Percentiles rank a stretch among this genome's conserved stretches.
Evolutionary conservation across 768 basidiomycete genomes (phyloP).

Genomic region (Serendipita sp.): DNA sequence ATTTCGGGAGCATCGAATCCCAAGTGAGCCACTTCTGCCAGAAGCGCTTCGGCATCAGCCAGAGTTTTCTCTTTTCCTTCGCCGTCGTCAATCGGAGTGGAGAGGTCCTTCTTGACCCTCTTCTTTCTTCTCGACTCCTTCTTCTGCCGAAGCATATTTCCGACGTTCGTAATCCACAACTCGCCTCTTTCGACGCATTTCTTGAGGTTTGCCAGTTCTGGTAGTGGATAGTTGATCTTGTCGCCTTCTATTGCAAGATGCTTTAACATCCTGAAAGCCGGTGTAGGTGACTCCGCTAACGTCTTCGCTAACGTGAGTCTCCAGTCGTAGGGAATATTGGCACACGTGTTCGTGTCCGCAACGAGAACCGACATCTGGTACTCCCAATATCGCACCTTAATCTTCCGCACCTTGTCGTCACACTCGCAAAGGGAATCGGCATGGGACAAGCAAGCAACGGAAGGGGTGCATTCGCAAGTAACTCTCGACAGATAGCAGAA

Average conservation of each 20-base stretch:
- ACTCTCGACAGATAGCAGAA: slow-evolving; percentile 94
- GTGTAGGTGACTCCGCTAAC: slow-evolving; percentile 51
- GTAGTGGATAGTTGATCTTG: slow-evolving; percentile 57
- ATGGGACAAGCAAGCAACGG: slow-evolving; percentile 76
- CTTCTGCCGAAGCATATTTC: neutral
- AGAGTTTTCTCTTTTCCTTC: slow-evolving; percentile 18
- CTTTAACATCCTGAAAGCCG: slow-evolving; percentile 59
- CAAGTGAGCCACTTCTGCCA: slow-evolving; percentile 56
- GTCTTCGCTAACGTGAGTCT: slow-evolving; percentile 47
- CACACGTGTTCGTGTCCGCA: slow-evolving; percentile 49
- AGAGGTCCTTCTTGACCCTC: slow-evolving; percentile 4
- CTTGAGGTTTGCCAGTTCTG: slow-evolving; percentile 53
- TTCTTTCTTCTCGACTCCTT: slow-evolving; percentile 14
- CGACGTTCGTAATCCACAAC: slow-evolving; percentile 78
- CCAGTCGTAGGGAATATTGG: slow-evolving; percentile 62
- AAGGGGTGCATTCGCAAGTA: slow-evolving; percentile 55
- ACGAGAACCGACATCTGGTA: slow-evolving; percentile 55
- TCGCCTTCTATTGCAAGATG: slow-evolving; percentile 80
- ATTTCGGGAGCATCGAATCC: slow-evolving; percentile 81
- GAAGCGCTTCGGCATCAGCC: slow-evolving; percentile 49
- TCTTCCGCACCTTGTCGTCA: slow-evolving; percentile 33
- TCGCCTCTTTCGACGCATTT: slow-evolving; percentile 69
- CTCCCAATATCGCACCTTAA: slow-evolving; percentile 73
- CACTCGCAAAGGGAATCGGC: slow-evolving; percentile 59
- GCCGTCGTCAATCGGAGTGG: neutral